Percentiles rank a stretch among this genome's conserved stretches.
Conservation (phyloP, 2,329 filamentous ascomycete genomes). For the Claviceps arundinis region DNA sequence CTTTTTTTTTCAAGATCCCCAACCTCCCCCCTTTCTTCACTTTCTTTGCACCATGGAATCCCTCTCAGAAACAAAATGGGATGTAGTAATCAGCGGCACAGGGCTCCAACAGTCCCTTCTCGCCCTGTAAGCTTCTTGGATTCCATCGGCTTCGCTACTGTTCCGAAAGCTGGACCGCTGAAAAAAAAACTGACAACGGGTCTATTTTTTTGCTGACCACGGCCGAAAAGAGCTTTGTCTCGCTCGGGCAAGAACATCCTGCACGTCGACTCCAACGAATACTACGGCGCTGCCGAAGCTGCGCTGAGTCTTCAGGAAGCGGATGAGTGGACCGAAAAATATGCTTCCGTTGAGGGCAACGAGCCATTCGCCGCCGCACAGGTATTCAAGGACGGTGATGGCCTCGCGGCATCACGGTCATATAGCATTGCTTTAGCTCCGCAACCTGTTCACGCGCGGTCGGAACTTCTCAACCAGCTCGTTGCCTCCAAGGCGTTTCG, state of each 20-base stretch:
- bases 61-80: constrained; percentile 61
- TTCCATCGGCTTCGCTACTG: constrained; percentile 14
- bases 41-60: constrained; percentile 48
- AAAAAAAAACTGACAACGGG: constrained; percentile 11
- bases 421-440: constrained; percentile 79
- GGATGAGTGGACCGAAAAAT: constrained; percentile 52
- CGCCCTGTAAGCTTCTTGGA: constrained; percentile 49
- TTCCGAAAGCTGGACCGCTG: neutral
- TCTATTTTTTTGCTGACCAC: constrained; percentile 20
- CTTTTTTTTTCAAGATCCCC: neutral
- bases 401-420: constrained; percentile 49
- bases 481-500: constrained; percentile 82
- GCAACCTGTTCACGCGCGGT: constrained; percentile 74
- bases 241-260: constrained; percentile 84
- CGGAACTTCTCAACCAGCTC: constrained; percentile 61
- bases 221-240: constrained; percentile 63
- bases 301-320: constrained; percentile 74
- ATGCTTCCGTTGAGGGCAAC: constrained; percentile 14
- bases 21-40: constrained; percentile 3
- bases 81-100: constrained; percentile 67
- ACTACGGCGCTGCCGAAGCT: constrained; percentile 78
- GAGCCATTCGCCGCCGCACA: constrained; percentile 16
- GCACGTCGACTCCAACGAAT: constrained; percentile 76
- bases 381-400: constrained; percentile 24
- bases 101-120: constrained; percentile 68